Evolutionary conservation across 2,329 filamentous ascomycete species (phyloP), one percentile per base, ranked within the genome.

Genomic region (Fusarium mexicanum): DNA sequence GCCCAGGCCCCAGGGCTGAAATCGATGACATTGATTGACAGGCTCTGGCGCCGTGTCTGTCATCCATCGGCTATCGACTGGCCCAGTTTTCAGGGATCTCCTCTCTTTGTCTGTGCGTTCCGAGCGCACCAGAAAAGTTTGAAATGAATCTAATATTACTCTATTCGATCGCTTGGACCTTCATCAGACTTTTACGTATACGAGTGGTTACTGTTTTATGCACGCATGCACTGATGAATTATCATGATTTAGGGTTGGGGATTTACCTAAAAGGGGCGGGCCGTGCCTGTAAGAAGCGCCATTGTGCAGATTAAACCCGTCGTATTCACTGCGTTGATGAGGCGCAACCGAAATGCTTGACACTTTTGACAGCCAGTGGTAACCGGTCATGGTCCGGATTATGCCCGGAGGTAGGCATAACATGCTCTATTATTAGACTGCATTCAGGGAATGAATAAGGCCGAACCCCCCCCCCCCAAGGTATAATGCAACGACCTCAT

Each of bases 41-140:
- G 31, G 46, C 29, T 70, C 35, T 60, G 60, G 60, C 57, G n/a
- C 53, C 33, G 35, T 51, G 33, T 44, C 35, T 46, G 51, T 37
- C 41, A 31, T 41, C 35, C 48, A 59, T 66, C 60, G 60, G 66
- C 33, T 59, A 70, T 58, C 60, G 66, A 69, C 26, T 41, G 26
- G 41, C 37, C 44, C 41, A 24, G 35, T 38, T 44, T 46, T 37
- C 41, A 65, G 67, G 66, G 66, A 41, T 60, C 53, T 65, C 46
- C 16, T 48, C 20, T 63, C 37, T 37, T 37, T 46, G 47, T 62
- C 57, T 62, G 46, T 65, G 47, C 46, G 37, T 35, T 62, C 57
- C 43, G 46, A 51, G 47, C 33, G 43, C 53, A 50, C 26, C 61
- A n/a, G 29, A 20, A 48, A 60, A 31, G 22, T n/a, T 35, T 22